Evolutionary conservation across 495 filamentous ascomycete genomes (phyloP), one percentile per base, ranked within the genome.

Genomic region (Aspergillus wentii): DNA sequence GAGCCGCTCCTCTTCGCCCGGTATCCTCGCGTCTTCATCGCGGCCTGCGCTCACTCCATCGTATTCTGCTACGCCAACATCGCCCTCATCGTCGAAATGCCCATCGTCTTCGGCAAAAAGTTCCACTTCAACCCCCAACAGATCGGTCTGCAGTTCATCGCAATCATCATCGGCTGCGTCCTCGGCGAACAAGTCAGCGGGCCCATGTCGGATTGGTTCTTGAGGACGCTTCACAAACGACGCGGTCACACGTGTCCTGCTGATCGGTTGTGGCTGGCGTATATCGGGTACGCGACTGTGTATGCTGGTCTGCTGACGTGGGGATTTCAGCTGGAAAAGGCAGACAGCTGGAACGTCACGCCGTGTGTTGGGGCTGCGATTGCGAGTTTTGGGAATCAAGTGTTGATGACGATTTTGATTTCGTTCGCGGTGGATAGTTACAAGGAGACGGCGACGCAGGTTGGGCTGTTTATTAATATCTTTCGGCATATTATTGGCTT

Each of bases 121-220:
- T 64, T 64, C 26, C 28, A 58, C 33, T 57, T 61, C 9, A 38
- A 59, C 34, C 42, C 62, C 0, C 56, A 62, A 28, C 52, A 66
- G 23, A 59, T 58, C 10, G 60, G 60, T 3, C 31, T 66, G 21
- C 56, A 64, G 18, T 66, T 59, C 13, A 47, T 66, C n/a, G 52
- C 55, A 2, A 49, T 62, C 29, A 57, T 63, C 31, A 57, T 66
- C 27, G 59, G 62, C 6, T 58, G 49, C 16, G 45, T 62, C 0
- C 41, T 64, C 8, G 60, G 60, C 9, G 60, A 66, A 29, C 62
- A 64, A 30, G 25, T 59, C 5, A 57, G 57, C 32, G 62, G 60
- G 0, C 57, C 48, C 5, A 41, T 53, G 26, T 63, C 52, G 0
- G 62, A 66, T 27, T 52, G 48, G 47, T 56, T 55, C 20, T 11